Percentiles rank a stretch among this genome's conserved stretches.
Conservation (phyloP, 495 filamentous ascomycete genomes). For the Astrocystis sublimbata region DNA sequence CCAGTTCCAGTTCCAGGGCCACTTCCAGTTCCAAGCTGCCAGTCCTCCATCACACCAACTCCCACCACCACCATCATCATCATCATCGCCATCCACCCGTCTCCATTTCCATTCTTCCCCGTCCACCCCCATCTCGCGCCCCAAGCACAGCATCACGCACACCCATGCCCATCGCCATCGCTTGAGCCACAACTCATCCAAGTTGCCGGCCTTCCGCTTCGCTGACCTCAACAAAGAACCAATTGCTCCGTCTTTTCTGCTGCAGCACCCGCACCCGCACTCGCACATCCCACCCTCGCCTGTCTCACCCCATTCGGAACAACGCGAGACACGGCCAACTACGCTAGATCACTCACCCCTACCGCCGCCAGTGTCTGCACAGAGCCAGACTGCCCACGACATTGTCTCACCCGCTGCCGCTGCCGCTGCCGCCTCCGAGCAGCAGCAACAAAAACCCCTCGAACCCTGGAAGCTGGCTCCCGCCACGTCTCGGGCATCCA, state of each 20-base stretch:
- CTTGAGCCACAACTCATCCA: constrained; percentile 52
- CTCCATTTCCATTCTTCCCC: constrained; percentile 2
- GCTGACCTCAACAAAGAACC: constrained; percentile 48
- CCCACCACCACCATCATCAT: constrained; percentile 15
- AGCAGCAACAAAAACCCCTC: no score
- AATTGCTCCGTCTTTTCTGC: constrained; percentile 33
- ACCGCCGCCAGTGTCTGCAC: constrained; percentile 4
- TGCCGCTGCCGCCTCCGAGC: no score
- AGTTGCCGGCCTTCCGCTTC: constrained; percentile 52
- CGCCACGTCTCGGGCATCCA: constrained; percentile 40
- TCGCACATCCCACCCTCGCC: constrained; percentile 40
- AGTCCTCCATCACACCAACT: no score
- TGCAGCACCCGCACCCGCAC: constrained; percentile 36
- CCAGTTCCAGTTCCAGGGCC: constrained; percentile 4
- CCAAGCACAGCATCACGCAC: constrained; percentile 37
- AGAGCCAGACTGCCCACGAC: constrained; percentile 11
- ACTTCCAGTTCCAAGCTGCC: no score
- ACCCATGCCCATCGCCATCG: no score
- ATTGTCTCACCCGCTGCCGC: constrained; percentile 30
- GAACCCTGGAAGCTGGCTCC: constrained; percentile 29
- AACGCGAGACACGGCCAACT: constrained; percentile 34
- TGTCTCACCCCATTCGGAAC: constrained; percentile 37
- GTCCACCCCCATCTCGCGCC: constrained; percentile 20
- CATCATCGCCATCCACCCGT: not conserved
- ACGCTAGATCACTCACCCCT: constrained; percentile 29